A percentile compares a stretch with the other conserved stretches of the same genome.
Conservation (phyloP, 257 asterid genomes). For the Lantana camara region DNA sequence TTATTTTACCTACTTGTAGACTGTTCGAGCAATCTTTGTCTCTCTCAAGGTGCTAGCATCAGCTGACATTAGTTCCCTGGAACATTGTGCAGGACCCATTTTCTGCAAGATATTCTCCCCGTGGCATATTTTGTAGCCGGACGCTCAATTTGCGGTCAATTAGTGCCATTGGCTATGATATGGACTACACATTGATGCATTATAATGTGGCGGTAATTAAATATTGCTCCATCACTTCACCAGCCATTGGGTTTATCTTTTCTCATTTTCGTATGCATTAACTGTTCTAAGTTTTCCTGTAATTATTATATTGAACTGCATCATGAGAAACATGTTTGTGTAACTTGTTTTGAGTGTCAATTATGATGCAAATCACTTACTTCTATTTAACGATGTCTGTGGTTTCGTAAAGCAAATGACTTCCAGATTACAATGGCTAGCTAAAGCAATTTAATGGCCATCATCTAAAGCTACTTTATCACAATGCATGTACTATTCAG, state of each 20-base stretch:
- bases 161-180: constrained; percentile 82
- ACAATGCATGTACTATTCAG: neutral
- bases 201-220: constrained; percentile 70
- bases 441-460: constrained; percentile 15
- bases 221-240: neutral
- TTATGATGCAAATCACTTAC: neutral
- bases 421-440: neutral
- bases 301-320: constrained; percentile 1
- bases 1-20: neutral
- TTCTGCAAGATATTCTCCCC: constrained; percentile 64
- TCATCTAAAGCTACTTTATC: constrained; percentile 11
- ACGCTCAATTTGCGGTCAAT: constrained; percentile 78
- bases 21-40: neutral
- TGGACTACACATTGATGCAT: constrained; percentile 87
- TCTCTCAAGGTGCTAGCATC: constrained; percentile 14
- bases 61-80: constrained; percentile 24
- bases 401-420: neutral
- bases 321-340: neutral
- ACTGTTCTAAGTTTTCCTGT: neutral
- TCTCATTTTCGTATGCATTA: neutral
- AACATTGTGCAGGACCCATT: constrained; percentile 58
- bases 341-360: neutral
- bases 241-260: too few species aligned
- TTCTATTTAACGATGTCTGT: too few species aligned
- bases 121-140: constrained; percentile 84